phyloP scores from a whole-genome alignment of 768 basidiomycete genomes.

The Filobasidium floriforme region DNA sequence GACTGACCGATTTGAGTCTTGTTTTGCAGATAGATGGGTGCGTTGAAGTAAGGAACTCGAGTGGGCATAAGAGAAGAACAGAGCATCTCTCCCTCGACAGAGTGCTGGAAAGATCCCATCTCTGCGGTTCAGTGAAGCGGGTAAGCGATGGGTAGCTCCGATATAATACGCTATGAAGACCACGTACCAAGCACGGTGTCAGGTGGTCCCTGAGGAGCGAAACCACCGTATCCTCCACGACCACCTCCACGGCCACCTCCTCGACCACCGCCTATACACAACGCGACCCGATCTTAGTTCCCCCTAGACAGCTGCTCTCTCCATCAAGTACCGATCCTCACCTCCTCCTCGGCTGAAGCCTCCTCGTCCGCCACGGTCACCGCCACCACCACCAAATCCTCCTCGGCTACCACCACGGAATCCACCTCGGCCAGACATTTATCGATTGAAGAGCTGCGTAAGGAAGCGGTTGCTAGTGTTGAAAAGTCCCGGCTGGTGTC shows the following conservation, averaged over 20 bases:
- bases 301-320: background rate
- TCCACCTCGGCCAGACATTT: slow-evolving; percentile 33
- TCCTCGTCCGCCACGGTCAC: slow-evolving; percentile 23
- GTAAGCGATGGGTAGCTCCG: background rate
- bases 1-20: slow-evolving; percentile 73
- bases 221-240: slow-evolving; percentile 44
- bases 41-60: slow-evolving; percentile 98
- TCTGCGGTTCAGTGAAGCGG: slow-evolving; percentile 50
- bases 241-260: slow-evolving; percentile 42
- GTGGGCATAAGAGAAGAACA: slow-evolving; percentile 74
- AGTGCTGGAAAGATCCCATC: slow-evolving; percentile 84
- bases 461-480: too few species aligned
- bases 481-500: too few species aligned
- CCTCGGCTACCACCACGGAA: slow-evolving; percentile 31
- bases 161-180: background rate
- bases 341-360: slow-evolving; percentile 1
- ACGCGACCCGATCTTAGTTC: background rate
- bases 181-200: slow-evolving; percentile 48
- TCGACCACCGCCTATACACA: slow-evolving; percentile 21
- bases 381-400: slow-evolving; percentile 28
- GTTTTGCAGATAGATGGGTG: slow-evolving; percentile 93
- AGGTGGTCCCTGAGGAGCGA: slow-evolving; percentile 47
- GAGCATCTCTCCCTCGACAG: slow-evolving; percentile 97
- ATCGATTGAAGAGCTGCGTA: background rate
- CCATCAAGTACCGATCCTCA: background rate